Percentiles rank a stretch among this genome's conserved stretches.
Conservation (phyloP, 129 eudicot species). For the Artemisia argyi region DNA sequence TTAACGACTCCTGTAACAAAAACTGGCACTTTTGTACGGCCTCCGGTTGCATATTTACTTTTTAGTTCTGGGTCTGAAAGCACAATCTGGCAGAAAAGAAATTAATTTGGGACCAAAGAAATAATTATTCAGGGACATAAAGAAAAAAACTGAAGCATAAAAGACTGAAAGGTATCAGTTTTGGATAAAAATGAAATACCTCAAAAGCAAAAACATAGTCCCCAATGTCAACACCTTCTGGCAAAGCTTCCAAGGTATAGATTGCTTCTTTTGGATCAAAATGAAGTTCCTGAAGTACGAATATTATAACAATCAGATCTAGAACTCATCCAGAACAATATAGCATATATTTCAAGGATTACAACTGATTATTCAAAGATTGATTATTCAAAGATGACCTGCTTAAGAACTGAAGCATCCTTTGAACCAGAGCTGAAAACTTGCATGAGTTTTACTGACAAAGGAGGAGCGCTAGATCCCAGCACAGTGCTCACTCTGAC, state of each 20-base stretch:
- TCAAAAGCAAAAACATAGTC: constrained; percentile 65
- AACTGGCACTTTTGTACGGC: constrained; percentile 59
- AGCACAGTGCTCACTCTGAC: constrained; percentile 71
- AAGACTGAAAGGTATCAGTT: constrained; percentile 1
- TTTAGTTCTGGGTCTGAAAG: constrained; percentile 64
- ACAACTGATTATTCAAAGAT: constrained; percentile 15
- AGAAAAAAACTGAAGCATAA: constrained; percentile 11
- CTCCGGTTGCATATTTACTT: constrained; percentile 70
- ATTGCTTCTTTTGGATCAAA: constrained; percentile 57
- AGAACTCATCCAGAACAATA: not conserved
- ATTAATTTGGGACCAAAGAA: constrained; percentile 12
- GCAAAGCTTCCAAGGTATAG: constrained; percentile 71
- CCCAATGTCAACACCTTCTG: constrained; percentile 75
- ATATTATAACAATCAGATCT: constrained; percentile 8
- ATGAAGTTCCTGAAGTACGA: constrained; percentile 62
- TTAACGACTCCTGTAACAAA: constrained; percentile 63
- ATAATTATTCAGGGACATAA: not conserved
- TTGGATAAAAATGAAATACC: constrained; percentile 40
- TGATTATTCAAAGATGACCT: constrained; percentile 46
- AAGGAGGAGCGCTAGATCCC: constrained; percentile 69
- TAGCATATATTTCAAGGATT: not conserved
- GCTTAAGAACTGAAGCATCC: constrained; percentile 67
- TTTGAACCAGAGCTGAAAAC: constrained; percentile 66
- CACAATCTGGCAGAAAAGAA: constrained; percentile 46
- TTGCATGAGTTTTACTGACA: constrained; percentile 77